These are phyloP conservation scores for Fusarium acutatum DNA, from an alignment of 2,329 filamentous ascomycete genomes.

Conservation along the genomic window DNA sequence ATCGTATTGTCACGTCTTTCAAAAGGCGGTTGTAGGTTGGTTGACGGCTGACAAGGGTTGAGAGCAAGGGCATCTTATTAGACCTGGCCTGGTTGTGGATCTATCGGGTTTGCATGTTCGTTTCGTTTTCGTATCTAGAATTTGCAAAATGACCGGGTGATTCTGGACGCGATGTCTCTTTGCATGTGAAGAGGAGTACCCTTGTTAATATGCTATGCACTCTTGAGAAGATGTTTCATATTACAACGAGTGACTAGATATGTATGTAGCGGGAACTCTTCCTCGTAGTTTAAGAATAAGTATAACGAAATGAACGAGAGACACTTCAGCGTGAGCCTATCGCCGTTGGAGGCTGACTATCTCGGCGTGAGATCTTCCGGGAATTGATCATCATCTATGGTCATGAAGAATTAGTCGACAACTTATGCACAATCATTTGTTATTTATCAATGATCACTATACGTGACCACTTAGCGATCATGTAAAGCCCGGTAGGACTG, in stretches of 20 bases:
- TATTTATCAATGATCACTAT: background rate
- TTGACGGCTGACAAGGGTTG: background rate
- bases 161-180: background rate
- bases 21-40: background rate
- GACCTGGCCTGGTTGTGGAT: constrained; percentile 2
- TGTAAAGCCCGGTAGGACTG: background rate
- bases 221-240: background rate
- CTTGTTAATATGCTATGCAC: background rate
- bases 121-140: constrained; percentile 22
- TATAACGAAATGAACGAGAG: background rate
- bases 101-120: background rate
- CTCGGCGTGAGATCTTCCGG: background rate
- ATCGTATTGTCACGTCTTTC: background rate
- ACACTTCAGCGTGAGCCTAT: background rate
- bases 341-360: background rate
- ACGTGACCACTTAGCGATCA: no score
- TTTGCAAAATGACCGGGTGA: background rate
- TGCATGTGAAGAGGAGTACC: constrained; percentile 6
- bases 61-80: background rate
- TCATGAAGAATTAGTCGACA: background rate
- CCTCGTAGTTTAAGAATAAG: background rate
- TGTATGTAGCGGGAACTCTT: background rate
- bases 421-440: background rate
- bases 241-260: background rate
- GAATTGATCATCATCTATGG: background rate